Evolutionary conservation across 2,329 filamentous ascomycete species (phyloP).

Genomic region (Kalaharituber pfeilii): DNA sequence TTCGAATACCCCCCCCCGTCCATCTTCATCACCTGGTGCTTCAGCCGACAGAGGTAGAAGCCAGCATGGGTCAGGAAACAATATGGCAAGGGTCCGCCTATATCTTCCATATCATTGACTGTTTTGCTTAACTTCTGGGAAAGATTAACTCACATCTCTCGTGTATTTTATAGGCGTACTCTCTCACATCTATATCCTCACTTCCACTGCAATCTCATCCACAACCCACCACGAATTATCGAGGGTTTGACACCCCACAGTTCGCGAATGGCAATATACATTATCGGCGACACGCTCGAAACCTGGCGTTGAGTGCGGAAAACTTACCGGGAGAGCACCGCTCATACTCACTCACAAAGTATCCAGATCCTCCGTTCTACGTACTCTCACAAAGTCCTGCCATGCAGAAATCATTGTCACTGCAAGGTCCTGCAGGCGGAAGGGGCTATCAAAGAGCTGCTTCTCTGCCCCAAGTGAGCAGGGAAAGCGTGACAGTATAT

Average conservation of each 20-base stretch:
- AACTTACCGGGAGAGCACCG: background rate
- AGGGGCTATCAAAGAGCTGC: background rate
- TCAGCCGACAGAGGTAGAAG: too few species aligned
- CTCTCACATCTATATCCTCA: background rate
- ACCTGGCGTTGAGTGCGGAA: background rate
- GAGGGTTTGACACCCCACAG: background rate
- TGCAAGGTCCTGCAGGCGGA: background rate
- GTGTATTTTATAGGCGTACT: background rate
- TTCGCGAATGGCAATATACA: background rate
- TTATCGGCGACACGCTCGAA: background rate
- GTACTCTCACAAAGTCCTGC: background rate
- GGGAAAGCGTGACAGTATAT: background rate
- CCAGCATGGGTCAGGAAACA: too few species aligned
- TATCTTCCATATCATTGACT: too few species aligned
- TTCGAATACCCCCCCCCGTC: too few species aligned
- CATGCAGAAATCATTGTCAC: background rate
- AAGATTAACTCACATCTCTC: too few species aligned
- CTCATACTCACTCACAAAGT: background rate
- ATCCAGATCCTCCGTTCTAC: background rate
- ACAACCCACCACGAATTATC: background rate
- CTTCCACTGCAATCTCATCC: background rate
- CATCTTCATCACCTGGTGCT: too few species aligned
- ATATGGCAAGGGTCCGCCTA: too few species aligned
- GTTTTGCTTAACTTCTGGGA: too few species aligned
- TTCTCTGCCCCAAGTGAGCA: background rate